phyloP scores from a whole-genome alignment of 495 filamentous ascomycete species.

The Achaetomiella virescens region DNA sequence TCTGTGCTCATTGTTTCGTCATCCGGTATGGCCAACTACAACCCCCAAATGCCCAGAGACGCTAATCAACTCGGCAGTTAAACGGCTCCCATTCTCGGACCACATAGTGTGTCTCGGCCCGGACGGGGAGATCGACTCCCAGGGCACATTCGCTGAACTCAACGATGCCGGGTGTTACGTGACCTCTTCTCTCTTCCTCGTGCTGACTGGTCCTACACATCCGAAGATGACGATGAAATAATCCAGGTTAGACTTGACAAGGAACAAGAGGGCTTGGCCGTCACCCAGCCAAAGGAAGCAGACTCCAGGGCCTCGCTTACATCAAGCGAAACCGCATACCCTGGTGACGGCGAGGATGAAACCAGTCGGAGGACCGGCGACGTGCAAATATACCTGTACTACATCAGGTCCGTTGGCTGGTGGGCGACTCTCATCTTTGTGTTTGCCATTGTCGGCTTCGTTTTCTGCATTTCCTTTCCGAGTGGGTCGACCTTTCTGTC shows the following conservation, averaged over 20 bases:
- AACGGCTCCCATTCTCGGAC: constrained; percentile 43
- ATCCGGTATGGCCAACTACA: constrained; percentile 13
- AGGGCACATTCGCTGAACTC: constrained; percentile 38
- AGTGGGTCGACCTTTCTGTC: constrained; percentile 23
- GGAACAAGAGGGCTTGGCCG: neutral
- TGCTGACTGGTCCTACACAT: constrained; percentile 17
- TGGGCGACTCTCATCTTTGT: constrained; percentile 40
- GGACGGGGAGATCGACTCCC: constrained; percentile 42
- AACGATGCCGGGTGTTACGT: constrained; percentile 20
- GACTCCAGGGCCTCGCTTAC: constrained; percentile 15
- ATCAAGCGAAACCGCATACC: neutral
- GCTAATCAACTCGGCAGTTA: constrained; percentile 6
- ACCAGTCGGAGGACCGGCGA: constrained; percentile 42
- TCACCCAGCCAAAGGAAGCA: neutral
- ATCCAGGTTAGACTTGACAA: neutral
- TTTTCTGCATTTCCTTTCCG: constrained; percentile 27
- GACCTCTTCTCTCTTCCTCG: constrained; percentile 16
- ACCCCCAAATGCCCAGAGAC: neutral
- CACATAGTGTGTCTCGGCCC: constrained; percentile 45
- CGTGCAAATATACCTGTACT: constrained; percentile 50
- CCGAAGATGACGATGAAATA: constrained; percentile 1
- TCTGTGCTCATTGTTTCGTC: constrained; percentile 45
- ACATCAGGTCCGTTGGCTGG: constrained; percentile 47
- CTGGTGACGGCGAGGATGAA: neutral
- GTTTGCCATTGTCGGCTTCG: constrained; percentile 20